Evolutionary conservation across 345 rosid species (phyloP).

Genomic region (Gossypium sturtianum): DNA sequence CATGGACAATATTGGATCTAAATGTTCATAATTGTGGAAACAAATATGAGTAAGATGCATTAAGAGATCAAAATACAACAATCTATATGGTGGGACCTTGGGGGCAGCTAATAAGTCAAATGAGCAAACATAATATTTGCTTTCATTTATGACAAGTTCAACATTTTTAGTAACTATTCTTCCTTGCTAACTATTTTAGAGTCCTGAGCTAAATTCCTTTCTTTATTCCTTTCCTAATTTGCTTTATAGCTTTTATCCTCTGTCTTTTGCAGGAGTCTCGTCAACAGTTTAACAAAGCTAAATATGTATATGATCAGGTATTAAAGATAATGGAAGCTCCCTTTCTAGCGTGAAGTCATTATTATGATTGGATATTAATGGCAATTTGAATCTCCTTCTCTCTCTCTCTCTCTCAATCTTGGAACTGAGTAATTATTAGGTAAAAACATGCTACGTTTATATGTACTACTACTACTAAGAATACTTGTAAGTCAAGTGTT

Average conservation of each 20-base stretch:
- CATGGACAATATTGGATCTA: neutral
- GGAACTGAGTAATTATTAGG: neutral
- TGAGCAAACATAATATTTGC: neutral
- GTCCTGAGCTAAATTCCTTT: neutral
- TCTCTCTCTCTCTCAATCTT: neutral
- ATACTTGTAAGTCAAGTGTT: neutral
- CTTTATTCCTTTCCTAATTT: neutral
- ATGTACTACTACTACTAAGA: neutral
- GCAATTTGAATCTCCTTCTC: conserved; percentile 1
- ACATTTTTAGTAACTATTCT: neutral
- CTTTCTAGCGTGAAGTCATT: neutral
- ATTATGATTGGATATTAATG: neutral
- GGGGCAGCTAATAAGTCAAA: neutral
- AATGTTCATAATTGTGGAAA: neutral
- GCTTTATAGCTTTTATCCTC: conserved; percentile 1
- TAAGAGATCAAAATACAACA: neutral
- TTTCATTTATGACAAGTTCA: neutral
- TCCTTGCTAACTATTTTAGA: neutral
- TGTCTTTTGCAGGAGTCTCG: conserved; percentile 62
- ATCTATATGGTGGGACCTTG: neutral
- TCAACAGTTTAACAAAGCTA: conserved; percentile 53
- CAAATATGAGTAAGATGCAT: neutral
- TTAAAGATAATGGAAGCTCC: neutral
- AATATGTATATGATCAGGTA: conserved; percentile 76
- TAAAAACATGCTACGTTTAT: neutral